A percentile compares a stretch with the other conserved stretches of the same genome.
Conservation (phyloP, 1,139 yeast species). For the Hansenula sp. region DNA sequence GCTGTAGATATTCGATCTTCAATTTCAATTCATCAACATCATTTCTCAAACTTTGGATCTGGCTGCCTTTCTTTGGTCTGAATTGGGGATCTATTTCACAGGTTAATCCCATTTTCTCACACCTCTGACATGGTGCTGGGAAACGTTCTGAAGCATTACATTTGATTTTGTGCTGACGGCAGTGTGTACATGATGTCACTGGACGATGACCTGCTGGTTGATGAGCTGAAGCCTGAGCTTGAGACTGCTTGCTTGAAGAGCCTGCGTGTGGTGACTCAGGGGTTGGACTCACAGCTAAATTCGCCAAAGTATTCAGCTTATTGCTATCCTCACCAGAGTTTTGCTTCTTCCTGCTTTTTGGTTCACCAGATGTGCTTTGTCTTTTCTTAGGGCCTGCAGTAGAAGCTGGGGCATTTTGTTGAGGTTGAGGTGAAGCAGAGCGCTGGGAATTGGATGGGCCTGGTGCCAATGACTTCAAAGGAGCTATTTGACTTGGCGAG, state of each 20-base stretch:
- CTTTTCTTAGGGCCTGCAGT: slow-evolving; percentile 5
- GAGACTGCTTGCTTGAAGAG: background rate
- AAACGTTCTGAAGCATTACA: slow-evolving; percentile 86
- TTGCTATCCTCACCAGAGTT: slow-evolving; percentile 8
- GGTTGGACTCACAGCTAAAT: slow-evolving; percentile 7
- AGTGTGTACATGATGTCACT: slow-evolving; percentile 89
- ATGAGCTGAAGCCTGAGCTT: slow-evolving; percentile 1
- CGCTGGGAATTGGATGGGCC: background rate
- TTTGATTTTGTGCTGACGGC: slow-evolving; percentile 91
- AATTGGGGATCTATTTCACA: slow-evolving; percentile 93
- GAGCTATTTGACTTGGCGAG: background rate
- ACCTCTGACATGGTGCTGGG: slow-evolving; percentile 81
- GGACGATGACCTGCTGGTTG: slow-evolving; percentile 63
- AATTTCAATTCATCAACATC: slow-evolving; percentile 81
- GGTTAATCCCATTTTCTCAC: slow-evolving; percentile 71
- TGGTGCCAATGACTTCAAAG: background rate
- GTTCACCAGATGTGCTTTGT: slow-evolving; percentile 4
- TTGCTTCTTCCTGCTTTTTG: slow-evolving; percentile 2
- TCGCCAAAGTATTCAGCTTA: slow-evolving; percentile 18
- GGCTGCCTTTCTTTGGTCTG: slow-evolving; percentile 89
- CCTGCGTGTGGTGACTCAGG: background rate
- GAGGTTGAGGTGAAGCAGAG: slow-evolving; percentile 1
- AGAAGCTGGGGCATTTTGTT: background rate
- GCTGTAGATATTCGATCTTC: slow-evolving; percentile 70
- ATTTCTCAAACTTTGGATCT: slow-evolving; percentile 75